Evolutionary conservation across 306 rosid species (phyloP), one percentile per base, ranked within the genome.

Genomic region (Crataegus laevigata): DNA sequence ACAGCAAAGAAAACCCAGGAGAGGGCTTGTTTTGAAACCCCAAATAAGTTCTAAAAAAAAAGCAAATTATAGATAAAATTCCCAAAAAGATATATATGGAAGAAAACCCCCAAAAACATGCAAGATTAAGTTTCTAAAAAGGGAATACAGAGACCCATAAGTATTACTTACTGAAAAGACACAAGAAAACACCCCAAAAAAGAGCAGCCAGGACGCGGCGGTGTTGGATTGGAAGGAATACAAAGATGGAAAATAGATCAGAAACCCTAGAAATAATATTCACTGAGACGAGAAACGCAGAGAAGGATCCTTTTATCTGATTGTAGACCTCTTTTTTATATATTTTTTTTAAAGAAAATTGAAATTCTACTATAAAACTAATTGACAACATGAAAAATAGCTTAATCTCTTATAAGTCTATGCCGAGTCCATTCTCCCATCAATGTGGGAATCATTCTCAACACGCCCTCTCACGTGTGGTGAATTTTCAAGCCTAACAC

Each of bases 241-340:
- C 50, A 74, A 29, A 52, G 25, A 72, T 14, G 60, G 72, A 45
- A 67, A 67, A 45, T 63, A 40, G 66, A 45, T 54, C 74, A 75
- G 82, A 84, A 86, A 82, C 92, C 87, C 87, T 82, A 79, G 80
- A 73, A 47, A 24, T 38, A 72, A 59, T 17, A 57, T 45, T 75
- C 50, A 22, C 12, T 32, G 65, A 17, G 78, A 36, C 45, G 19
- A 14, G 21, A 30, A 26, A 59, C 45, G 15, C 36, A 38, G 38
- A 6, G 52, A 40, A 77, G 22, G 12, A 47, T 7, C 11, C 18
- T 63, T 26, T 18, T 80, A 14, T 57, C 15, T 21, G 25, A 52
- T 50, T 22, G 71, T 14, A 25, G 66, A 36, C 40, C 8, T 32
- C 0, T 36, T 7, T 36, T 36, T n/a, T n/a, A n/a, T n/a, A n/a